Evolutionary conservation across 2,329 filamentous ascomycete genomes (phyloP), one percentile per base, ranked within the genome.

Genomic region (Trichoderma sp.): DNA sequence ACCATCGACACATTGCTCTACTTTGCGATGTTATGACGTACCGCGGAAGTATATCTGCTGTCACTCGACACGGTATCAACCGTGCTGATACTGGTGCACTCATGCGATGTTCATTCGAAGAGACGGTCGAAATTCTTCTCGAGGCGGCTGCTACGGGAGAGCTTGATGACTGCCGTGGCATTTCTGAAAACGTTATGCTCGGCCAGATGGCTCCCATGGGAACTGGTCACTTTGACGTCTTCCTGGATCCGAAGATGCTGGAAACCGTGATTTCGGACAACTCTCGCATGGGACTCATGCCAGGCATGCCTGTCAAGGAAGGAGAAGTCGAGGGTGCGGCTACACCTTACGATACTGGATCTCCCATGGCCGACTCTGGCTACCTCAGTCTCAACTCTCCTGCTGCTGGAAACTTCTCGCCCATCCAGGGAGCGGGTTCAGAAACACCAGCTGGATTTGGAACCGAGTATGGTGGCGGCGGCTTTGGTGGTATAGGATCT

Each of bases 21-120:
- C 89, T 99, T 71, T 95, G 97, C 78, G 97, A 99, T 86, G 95
- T 99, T 78, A 99, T 99, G 97, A 98, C 95, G 33, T 95, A 97
- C 81, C 91, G 97, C 81, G 97, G 97, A 79, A 93, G 93, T 80
- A 92, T 99, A 81, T 98, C 98, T 84, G 96, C 97, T 16, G 96
- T 99, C 78, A 99, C 97, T 74, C 94, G 97, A 85, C 97, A 99
- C 83, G 97, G 97, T 86, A 99, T 99, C 87, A 99, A 99, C 87
- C 92, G 97, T 81, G 95, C 96, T 31, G 97, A 99, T 83, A 99
- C 97, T 77, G 97, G 97, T 88, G 97, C 97, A 11, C 89, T 99
- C 81, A 99, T 99, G 97, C 93, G 97, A 84, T 99, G 97, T 89
- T 99, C 97, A 2, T 99, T 99, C 86, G 97, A 99, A 86, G 97